A percentile compares a stretch with the other conserved stretches of the same genome.
These are phyloP conservation scores for Penicillium parvum DNA, from an alignment of 495 filamentous ascomycete genomes.

Conservation along the genomic window DNA sequence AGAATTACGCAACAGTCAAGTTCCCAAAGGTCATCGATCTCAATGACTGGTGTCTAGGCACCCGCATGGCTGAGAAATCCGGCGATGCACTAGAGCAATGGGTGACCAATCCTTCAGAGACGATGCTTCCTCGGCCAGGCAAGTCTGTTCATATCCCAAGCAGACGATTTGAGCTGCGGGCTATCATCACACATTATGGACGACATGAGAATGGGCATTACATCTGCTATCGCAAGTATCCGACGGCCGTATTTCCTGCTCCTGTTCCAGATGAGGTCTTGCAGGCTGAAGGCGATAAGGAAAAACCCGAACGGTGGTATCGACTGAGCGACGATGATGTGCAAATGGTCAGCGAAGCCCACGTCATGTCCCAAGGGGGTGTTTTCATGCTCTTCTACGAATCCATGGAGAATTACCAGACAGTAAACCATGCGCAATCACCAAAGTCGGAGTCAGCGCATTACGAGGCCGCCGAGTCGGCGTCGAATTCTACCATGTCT, in stretches of 20 bases:
- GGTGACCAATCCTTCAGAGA: constrained; percentile 57
- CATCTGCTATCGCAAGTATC: constrained; percentile 76
- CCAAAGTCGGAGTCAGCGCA: not conserved
- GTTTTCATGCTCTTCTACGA: constrained; percentile 99
- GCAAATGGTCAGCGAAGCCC: constrained; percentile 62
- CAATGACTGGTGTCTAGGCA: constrained; percentile 71
- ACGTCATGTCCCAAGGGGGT: constrained; percentile 72
- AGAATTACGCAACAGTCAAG: constrained; percentile 73
- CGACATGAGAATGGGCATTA: constrained; percentile 95
- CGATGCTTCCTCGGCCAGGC: constrained; percentile 58
- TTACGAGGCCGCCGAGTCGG: constrained; percentile 18
- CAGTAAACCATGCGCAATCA: not conserved
- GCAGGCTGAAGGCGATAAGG: constrained; percentile 35
- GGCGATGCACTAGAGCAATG: constrained; percentile 55
- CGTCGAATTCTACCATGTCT: constrained; percentile 20
- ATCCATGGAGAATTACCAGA: constrained; percentile 19
- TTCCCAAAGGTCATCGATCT: constrained; percentile 75
- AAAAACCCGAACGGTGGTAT: constrained; percentile 63
- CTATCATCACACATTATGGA: constrained; percentile 85
- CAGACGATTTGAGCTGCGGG: constrained; percentile 75
- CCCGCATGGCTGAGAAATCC: constrained; percentile 16
- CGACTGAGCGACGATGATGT: constrained; percentile 83
- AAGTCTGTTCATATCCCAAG: constrained; percentile 33
- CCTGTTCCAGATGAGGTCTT: constrained; percentile 34
- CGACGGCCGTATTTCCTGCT: constrained; percentile 32